Conservation (phyloP, 108 stramenopile species). For the Schizochytrium sp. region DNA sequence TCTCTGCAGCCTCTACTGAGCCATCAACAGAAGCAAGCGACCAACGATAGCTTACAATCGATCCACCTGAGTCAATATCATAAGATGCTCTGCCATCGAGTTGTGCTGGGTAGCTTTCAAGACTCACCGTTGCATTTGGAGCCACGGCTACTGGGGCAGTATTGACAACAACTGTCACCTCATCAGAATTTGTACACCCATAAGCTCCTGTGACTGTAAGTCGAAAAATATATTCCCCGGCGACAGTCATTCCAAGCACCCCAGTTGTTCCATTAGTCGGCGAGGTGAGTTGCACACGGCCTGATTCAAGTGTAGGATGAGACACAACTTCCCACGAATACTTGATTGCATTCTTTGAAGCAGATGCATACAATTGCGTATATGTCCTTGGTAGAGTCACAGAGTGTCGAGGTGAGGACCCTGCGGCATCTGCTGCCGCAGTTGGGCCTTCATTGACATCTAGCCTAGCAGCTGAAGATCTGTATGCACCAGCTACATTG, state of each 20-base stretch:
- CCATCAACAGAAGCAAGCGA: not conserved
- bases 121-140: not conserved
- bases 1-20: not conserved
- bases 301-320: not conserved
- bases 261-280: slow-evolving; percentile 20
- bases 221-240: slow-evolving; percentile 1
- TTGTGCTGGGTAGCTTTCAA: not conserved
- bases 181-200: not conserved
- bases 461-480: not conserved
- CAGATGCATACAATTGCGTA: slow-evolving; percentile 14
- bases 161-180: slow-evolving; percentile 35
- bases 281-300: not conserved
- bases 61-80: not conserved
- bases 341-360: slow-evolving; percentile 29
- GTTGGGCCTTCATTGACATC: slow-evolving; percentile 49
- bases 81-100: not conserved
- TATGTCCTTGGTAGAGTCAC: slow-evolving; percentile 26
- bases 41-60: not conserved
- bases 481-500: not conserved
- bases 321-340: slow-evolving; percentile 26
- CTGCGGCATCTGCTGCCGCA: slow-evolving; percentile 46
- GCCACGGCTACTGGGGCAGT: slow-evolving; percentile 6
- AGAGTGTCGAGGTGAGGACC: slow-evolving; percentile 38
- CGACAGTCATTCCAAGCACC: not conserved
- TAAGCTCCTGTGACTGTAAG: not conserved